Evolutionary conservation across 768 basidiomycete species (phyloP).

Genomic region (Peribolospora kevripleyi): DNA sequence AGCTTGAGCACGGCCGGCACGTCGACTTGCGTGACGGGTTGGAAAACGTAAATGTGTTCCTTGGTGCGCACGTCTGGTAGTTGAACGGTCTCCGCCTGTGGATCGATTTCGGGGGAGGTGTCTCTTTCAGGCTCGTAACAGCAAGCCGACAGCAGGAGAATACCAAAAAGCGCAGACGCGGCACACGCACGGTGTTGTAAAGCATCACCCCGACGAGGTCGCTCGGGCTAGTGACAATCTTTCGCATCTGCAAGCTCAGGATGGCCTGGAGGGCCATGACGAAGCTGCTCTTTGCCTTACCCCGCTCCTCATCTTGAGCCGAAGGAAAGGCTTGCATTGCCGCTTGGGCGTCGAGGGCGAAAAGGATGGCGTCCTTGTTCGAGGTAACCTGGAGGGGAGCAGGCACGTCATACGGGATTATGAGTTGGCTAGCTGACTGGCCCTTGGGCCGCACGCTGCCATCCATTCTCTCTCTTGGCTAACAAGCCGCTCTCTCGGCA

Average conservation of each 20-base stretch:
- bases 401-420: too few relatives aligned
- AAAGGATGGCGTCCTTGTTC: too few relatives aligned
- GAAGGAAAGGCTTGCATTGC: too few relatives aligned
- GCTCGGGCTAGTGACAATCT: slow-evolving; percentile 65
- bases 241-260: slow-evolving; percentile 46
- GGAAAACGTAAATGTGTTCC: slow-evolving; percentile 43
- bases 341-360: too few relatives aligned
- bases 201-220: slow-evolving; percentile 75
- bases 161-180: background rate
- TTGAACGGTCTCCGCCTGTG: slow-evolving; percentile 1
- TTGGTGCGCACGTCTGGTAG: slow-evolving; percentile 30
- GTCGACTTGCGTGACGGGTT: slow-evolving; percentile 48
- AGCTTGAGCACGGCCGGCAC: slow-evolving; percentile 61
- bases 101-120: background rate
- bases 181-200: slow-evolving; percentile 58
- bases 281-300: too few relatives aligned
- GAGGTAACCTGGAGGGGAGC: too few relatives aligned
- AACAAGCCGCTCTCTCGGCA: too few relatives aligned
- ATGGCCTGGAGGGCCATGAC: too few relatives aligned
- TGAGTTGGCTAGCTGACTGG: too few relatives aligned
- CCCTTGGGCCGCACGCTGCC: too few relatives aligned
- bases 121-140: slow-evolving; percentile 23
- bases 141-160: slow-evolving; percentile 9
- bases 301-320: too few relatives aligned
- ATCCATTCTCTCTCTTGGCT: too few relatives aligned